A percentile compares a stretch with the other conserved stretches of the same genome.
Evolutionary conservation across 345 rosid species (phyloP).

Genomic region (Aquilaria yunnanensis): DNA sequence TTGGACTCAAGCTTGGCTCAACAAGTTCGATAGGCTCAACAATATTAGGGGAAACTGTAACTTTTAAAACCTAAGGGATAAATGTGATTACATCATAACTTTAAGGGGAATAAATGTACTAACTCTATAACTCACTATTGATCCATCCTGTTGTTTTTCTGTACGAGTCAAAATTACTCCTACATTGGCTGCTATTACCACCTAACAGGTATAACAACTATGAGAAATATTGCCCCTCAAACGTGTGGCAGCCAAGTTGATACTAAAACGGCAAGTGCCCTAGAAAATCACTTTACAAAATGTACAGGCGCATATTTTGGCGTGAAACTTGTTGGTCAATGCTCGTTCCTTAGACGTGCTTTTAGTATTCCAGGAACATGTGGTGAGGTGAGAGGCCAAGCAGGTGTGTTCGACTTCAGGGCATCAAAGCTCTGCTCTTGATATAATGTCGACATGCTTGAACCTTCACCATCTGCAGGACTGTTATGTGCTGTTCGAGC

Average conservation of each 20-base stretch:
- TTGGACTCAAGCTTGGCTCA: no score
- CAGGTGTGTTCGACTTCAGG: conserved; percentile 25
- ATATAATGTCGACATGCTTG: conserved; percentile 33
- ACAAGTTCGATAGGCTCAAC: no score
- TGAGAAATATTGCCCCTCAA: no score
- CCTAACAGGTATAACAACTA: conserved; percentile 21
- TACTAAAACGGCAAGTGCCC: background rate
- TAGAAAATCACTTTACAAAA: conserved; percentile 53
- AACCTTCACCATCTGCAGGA: conserved; percentile 41
- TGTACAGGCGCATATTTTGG: conserved; percentile 37
- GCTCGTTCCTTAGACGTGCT: conserved; percentile 71
- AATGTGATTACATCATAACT: no score
- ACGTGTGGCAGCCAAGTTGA: no score
- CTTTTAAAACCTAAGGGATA: no score
- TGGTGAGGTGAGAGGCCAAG: conserved; percentile 49
- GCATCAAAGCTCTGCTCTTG: conserved; percentile 39
- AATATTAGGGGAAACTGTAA: no score
- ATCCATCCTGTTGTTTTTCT: no score
- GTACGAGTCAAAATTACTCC: no score
- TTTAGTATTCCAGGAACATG: conserved; percentile 59
- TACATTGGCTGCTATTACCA: no score
- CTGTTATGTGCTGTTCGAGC: conserved; percentile 30
- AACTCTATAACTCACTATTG: no score
- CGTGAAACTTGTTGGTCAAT: conserved; percentile 17
- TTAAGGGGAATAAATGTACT: no score